A percentile compares a stretch with the other conserved stretches of the same genome.
phyloP scores from a whole-genome alignment of 495 filamentous ascomycete species.

The Penicillium pancosmium region DNA sequence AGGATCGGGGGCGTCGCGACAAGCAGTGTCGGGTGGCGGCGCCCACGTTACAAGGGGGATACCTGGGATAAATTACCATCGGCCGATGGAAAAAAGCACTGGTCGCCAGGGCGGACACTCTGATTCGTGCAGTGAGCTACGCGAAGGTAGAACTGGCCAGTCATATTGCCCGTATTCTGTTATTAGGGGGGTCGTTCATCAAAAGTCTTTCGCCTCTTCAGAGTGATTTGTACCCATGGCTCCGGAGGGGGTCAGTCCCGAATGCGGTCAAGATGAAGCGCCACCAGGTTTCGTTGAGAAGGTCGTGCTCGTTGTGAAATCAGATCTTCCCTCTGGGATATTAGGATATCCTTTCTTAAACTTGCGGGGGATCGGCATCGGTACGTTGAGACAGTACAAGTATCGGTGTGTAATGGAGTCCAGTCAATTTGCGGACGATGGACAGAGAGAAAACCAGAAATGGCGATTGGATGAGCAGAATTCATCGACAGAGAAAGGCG shows the following conservation, averaged over 20 bases:
- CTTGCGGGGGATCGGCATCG: neutral
- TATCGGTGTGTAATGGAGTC: neutral
- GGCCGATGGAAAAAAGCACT: neutral
- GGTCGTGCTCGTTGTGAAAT: neutral
- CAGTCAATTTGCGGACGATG: neutral
- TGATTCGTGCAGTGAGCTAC: constrained; percentile 1
- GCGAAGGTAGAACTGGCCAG: neutral
- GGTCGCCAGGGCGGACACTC: neutral
- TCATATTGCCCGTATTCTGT: neutral
- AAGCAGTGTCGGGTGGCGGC: constrained; percentile 1
- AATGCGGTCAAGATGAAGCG: constrained; percentile 2
- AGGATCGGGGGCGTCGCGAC: constrained; percentile 2
- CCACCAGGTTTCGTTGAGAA: neutral
- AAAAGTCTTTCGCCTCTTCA: neutral
- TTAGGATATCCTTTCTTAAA: neutral
- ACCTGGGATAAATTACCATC: constrained; percentile 3
- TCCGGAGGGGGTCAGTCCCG: neutral
- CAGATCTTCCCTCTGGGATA: neutral
- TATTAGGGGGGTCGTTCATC: neutral
- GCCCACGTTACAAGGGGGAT: neutral
- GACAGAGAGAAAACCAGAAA: neutral
- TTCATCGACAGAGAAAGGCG: neutral
- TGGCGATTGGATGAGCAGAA: neutral
- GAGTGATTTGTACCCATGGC: neutral
- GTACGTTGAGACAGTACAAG: neutral